These are phyloP conservation scores for Breynia disticha DNA, from an alignment of 441 rosid genomes.

Conservation along the genomic window DNA sequence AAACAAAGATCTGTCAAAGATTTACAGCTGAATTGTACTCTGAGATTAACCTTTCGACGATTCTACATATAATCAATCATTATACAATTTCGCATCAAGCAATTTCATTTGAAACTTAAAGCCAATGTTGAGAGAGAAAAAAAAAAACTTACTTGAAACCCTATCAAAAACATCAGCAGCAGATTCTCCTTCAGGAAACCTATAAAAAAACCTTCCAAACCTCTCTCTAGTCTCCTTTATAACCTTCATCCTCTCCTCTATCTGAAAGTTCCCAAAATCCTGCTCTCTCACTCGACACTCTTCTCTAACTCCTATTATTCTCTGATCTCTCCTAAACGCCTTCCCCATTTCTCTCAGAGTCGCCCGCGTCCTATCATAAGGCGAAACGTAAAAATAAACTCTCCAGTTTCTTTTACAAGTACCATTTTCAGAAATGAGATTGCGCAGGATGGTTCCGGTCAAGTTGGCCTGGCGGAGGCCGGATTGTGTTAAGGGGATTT, in stretches of 20 bases:
- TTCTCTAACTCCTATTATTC: slow-evolving; percentile 80
- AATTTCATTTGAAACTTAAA: background rate
- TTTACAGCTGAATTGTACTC: background rate
- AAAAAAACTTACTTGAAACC: slow-evolving; percentile 59
- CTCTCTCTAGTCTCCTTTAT: slow-evolving; percentile 59
- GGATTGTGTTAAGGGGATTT: slow-evolving; percentile 54
- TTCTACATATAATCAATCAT: too few relatives aligned
- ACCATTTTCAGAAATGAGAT: slow-evolving; percentile 28
- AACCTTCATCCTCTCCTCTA: slow-evolving; percentile 64
- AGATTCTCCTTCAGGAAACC: slow-evolving; percentile 98
- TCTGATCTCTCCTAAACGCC: slow-evolving; percentile 51
- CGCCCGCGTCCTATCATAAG: slow-evolving; percentile 83
- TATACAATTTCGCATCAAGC: background rate
- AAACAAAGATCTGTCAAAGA: background rate
- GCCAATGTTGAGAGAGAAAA: background rate
- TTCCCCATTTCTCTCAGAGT: slow-evolving; percentile 87
- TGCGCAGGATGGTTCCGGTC: slow-evolving; percentile 46
- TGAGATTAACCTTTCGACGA: too few relatives aligned
- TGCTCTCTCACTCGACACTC: slow-evolving; percentile 90
- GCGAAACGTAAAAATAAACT: slow-evolving; percentile 86
- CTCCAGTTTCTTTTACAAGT: slow-evolving; percentile 38
- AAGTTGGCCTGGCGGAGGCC: slow-evolving; percentile 49
- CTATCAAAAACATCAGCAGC: slow-evolving; percentile 98
- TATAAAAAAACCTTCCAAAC: slow-evolving; percentile 78
- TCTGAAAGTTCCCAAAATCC: slow-evolving; percentile 98